Evolutionary conservation across 352 stramenopile genomes (phyloP), one percentile per base, ranked within the genome.

Genomic region (Pythium oligandrum): DNA sequence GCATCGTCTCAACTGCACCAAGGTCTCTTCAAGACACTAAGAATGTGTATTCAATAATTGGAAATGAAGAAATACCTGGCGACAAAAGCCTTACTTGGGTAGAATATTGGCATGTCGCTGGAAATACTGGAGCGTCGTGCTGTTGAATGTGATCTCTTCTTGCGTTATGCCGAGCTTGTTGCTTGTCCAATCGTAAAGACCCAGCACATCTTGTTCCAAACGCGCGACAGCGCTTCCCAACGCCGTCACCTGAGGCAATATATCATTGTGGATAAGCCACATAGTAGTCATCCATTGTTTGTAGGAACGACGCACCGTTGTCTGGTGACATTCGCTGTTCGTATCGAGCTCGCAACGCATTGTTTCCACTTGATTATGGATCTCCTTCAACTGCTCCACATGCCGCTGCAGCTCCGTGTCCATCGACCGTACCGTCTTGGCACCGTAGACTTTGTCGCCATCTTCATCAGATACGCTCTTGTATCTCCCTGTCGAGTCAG

Each of bases 101-200:
- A 66, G 35, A 51, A 74, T 71, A 35, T 71, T 70, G 37, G 66
- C 62, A 39, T 74, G 54, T n/a, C 54, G 38, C 38, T 57, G 61
- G 33, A 74, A 68, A 40, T 71, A 66, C 55, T 49, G 36, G 8
- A 70, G 59, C 51, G 70, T 65, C 40, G 43, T 50, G 9, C 52
- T 66, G 5, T 55, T 37, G 50, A 66, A 68, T 40, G 53, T 53
- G 6, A 72, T 51, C 34, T 72, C 52, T 32, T 70, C 45, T 34
- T 75, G 48, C 11, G 71, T 37, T 30, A 40, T 40, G 1, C 7
- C 35, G 11, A 83, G 17, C 31, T 78, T 73, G 5, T 55, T 51
- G n/a, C 70, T 67, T 4, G 67, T 74, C 75, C 76, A 87, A 56
- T 87, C 76, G 63, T 87, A 84, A 8, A 87, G 51, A 1, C 67